phyloP scores from a whole-genome alignment of 2,329 filamentous ascomycete genomes.

The Cercospora sp. region DNA sequence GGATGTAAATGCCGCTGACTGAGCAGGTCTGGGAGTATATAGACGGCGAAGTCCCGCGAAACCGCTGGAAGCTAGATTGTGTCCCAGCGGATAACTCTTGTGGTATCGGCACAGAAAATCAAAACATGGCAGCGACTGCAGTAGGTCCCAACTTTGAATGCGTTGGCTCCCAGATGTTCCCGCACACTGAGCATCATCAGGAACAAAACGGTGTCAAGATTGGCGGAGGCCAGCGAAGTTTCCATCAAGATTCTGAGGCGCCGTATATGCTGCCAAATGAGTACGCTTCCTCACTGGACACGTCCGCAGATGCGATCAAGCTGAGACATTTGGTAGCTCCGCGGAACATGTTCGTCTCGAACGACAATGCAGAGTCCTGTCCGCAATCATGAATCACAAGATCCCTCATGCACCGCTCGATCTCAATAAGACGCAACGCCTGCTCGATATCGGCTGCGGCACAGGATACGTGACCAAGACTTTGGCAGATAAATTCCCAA shows the following conservation, averaged over 20 bases:
- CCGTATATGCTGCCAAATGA: conserved; percentile 8
- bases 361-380: conserved; percentile 22
- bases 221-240: neutral
- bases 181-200: neutral
- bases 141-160: no score
- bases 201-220: neutral
- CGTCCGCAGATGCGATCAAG: neutral
- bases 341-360: conserved; percentile 29
- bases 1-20: no score
- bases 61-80: no score
- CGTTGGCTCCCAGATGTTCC: neutral
- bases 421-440: conserved; percentile 29
- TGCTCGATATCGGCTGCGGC: conserved; percentile 37
- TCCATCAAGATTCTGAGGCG: neutral
- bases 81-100: no score
- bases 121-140: no score
- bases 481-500: conserved; percentile 19
- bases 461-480: conserved; percentile 33
- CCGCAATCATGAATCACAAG: conserved; percentile 25
- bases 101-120: no score
- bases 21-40: no score
- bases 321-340: conserved; percentile 4
- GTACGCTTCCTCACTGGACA: neutral
- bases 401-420: conserved; percentile 27
- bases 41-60: no score